Evolutionary conservation across 108 stramenopile species (phyloP).

Genomic region (Skeletonema potamos): DNA sequence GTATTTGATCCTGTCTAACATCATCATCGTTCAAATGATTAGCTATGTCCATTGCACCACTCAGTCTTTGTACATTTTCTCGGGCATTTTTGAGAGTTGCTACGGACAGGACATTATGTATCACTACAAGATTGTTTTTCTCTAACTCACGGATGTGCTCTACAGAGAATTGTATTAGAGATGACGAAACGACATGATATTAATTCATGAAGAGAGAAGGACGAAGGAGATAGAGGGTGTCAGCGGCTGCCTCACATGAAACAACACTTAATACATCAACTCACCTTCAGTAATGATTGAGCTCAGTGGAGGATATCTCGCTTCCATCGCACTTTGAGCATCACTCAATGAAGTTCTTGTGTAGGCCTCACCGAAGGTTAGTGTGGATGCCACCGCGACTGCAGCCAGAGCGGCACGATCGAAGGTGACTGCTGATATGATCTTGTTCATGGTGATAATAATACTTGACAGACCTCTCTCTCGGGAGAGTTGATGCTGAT

Average conservation of each 20-base stretch:
- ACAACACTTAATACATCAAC: neutral
- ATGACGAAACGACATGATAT: neutral
- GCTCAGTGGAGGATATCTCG: constrained; percentile 16
- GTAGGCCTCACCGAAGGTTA: constrained; percentile 12
- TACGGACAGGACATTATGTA: constrained; percentile 20
- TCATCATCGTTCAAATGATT: neutral
- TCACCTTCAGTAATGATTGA: constrained; percentile 11
- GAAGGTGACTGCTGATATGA: neutral
- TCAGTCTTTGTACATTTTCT: constrained; percentile 1
- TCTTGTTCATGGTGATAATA: neutral
- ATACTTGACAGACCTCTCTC: no score
- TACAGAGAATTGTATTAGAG: neutral
- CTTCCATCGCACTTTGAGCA: constrained; percentile 10
- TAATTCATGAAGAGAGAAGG: neutral
- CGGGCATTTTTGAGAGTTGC: constrained; percentile 4
- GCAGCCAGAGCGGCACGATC: neutral
- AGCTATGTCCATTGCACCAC: neutral
- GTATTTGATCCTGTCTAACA: constrained; percentile 9
- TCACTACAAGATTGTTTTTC: constrained; percentile 21
- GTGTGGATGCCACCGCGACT: constrained; percentile 1
- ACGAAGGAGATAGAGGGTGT: neutral
- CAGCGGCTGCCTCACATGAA: neutral
- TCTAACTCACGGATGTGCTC: constrained; percentile 14
- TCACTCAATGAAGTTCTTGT: constrained; percentile 15
- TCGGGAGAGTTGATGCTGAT: no score